These are phyloP conservation scores for Marasmius sp. DNA, from an alignment of 1,284 basidiomycete genomes.

Conservation along the genomic window DNA sequence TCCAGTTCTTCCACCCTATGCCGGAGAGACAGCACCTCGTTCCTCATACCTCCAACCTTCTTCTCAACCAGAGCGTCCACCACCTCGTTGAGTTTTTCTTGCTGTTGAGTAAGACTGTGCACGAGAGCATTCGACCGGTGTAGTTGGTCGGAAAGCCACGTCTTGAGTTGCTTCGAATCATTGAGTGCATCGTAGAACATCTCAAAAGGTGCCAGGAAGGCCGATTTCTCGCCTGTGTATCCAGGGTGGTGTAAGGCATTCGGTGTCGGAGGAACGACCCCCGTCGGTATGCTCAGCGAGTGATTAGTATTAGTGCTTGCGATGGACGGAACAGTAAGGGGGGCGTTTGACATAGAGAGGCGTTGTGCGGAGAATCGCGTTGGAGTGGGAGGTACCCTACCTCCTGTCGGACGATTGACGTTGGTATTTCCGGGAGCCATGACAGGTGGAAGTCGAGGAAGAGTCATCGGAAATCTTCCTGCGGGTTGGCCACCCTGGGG, in stretches of 20 bases:
- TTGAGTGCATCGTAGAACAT: constrained; percentile 76
- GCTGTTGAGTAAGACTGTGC: constrained; percentile 49
- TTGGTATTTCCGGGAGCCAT: constrained; percentile 40
- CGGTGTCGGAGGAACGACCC: constrained; percentile 63
- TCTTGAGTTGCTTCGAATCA: constrained; percentile 71
- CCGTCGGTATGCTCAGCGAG: constrained; percentile 59
- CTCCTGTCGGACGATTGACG: constrained; percentile 44
- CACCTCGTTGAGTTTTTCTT: constrained; percentile 56
- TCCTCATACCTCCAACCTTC: constrained; percentile 49
- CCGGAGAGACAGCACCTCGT: constrained; percentile 56
- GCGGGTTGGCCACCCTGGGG: constrained; percentile 48
- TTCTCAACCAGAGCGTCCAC: constrained; percentile 60
- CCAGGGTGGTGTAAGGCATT: constrained; percentile 56
- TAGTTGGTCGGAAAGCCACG: constrained; percentile 71
- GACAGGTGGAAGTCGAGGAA: constrained; percentile 63
- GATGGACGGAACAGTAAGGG: constrained; percentile 20
- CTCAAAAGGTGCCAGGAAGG: constrained; percentile 77
- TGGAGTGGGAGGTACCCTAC: constrained; percentile 71
- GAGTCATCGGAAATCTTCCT: constrained; percentile 52
- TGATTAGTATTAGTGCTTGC: constrained; percentile 49
- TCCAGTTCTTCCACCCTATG: constrained; percentile 59
- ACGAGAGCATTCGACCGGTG: constrained; percentile 57
- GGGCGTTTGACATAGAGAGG: constrained; percentile 22
- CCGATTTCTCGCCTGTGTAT: constrained; percentile 62
- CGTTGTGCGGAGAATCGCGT: constrained; percentile 58